Base-by-base conservation (phyloP, 2,329 filamentous ascomycete genomes). In the Hymenoscyphus albidus region DNA sequence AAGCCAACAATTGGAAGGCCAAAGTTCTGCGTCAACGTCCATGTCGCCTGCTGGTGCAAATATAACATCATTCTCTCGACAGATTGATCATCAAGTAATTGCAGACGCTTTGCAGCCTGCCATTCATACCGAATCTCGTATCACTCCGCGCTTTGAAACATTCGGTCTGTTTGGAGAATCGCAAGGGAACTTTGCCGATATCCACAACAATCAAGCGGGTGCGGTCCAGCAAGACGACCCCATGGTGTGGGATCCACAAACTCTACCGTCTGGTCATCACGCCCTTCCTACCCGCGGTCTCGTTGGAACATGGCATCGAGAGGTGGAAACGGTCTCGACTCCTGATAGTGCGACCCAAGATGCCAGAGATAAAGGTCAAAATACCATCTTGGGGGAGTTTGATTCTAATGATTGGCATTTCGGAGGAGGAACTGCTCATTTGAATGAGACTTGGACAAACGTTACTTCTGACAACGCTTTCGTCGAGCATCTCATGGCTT, bases 371-470 rank as follows among this genome's bases (percentile, higher is more conserved):
- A 61, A 67, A 42, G 73, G 71, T 58, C 70, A 71, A 65, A 87
- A 90, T 67, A 73, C 79, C 14, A 77, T 76, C 16, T 80, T 91
- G 16, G 85, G 90, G 1, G 79, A 85, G 65, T 83, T 86, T 65
- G 80, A 90, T 27, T 75, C 90, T 55, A 89, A 89, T 75, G 22
- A 42, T 2, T 89, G 89, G 66, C 87, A 85, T 76, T 40, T 48
- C 13, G 27, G 51, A 54, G 89, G 86, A 82, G 83, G 87, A 66
- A 89, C 90, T 72, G 85, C 88, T 2, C 90, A 87, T 31, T 89
- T 89, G 13, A 65, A 64, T 75, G 84, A 87, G 90, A 64, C 88
- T 85, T 90, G 88, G 88, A 90, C 88, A 1, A 79, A 71, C 48
- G 81, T 90, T 27, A 89, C 87, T 1, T 72, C 75, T 2, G 87